These are phyloP conservation scores for Rhizopogon vulgaris DNA, from an alignment of 768 basidiomycete genomes.

Conservation along the genomic window DNA sequence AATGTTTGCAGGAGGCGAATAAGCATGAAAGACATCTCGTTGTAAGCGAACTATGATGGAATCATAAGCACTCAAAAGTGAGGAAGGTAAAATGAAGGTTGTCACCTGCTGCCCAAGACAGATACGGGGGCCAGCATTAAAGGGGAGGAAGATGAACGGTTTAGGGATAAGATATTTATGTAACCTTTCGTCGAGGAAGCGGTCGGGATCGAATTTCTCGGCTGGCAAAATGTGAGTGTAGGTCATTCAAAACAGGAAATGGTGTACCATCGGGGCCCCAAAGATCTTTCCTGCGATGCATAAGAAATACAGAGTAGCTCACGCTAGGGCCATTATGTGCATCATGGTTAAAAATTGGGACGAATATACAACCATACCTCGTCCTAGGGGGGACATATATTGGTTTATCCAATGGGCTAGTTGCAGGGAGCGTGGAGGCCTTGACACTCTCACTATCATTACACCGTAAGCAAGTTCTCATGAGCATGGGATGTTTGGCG, in stretches of 20 bases:
- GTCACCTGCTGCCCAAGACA: slow-evolving; percentile 30
- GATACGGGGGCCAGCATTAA: slow-evolving; percentile 34
- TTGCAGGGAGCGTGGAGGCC: slow-evolving; percentile 40
- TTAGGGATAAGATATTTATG: slow-evolving; percentile 29
- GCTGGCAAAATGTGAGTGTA: slow-evolving; percentile 4
- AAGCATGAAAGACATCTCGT: slow-evolving; percentile 42
- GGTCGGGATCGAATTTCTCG: slow-evolving; percentile 31
- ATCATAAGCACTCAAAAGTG: background rate
- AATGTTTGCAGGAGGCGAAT: slow-evolving; percentile 60
- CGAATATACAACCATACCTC: slow-evolving; percentile 15
- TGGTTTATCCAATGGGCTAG: slow-evolving; percentile 12
- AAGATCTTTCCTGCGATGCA: slow-evolving; percentile 30
- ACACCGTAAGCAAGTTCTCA: background rate
- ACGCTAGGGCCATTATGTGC: background rate
- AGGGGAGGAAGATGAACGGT: slow-evolving; percentile 36
- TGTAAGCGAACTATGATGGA: slow-evolving; percentile 24
- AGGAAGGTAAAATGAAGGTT: slow-evolving; percentile 12
- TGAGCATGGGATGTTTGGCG: background rate
- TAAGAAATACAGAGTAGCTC: slow-evolving; percentile 18
- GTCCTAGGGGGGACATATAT: slow-evolving; percentile 36
- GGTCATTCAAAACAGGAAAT: background rate
- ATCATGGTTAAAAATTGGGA: background rate
- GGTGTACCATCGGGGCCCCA: slow-evolving; percentile 30
- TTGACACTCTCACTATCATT: slow-evolving; percentile 37
- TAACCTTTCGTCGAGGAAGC: slow-evolving; percentile 34